Percentiles rank a stretch among this genome's conserved stretches.
These are phyloP conservation scores for Didymella lethalis DNA, from an alignment of 2,329 filamentous ascomycete species.

Conservation along the genomic window DNA sequence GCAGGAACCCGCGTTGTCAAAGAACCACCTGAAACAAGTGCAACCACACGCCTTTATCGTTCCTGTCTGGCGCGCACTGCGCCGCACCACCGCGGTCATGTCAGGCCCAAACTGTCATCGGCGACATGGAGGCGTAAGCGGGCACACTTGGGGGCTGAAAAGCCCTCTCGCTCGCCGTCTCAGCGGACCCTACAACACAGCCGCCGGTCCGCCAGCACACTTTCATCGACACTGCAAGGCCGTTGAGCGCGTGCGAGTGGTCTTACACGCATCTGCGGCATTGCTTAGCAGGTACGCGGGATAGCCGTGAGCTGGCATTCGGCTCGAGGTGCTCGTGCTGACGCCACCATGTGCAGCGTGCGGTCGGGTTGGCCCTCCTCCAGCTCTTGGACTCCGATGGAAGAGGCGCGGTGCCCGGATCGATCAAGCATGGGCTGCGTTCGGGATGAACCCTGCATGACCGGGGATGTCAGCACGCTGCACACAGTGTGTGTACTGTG, in stretches of 20 bases:
- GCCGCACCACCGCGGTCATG: not conserved
- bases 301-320: not conserved
- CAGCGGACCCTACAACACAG: not conserved
- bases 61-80: not conserved
- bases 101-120: constrained; percentile 14
- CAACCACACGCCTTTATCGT: constrained; percentile 9
- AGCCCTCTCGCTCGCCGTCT: constrained; percentile 3
- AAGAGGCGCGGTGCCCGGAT: not conserved
- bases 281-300: not conserved
- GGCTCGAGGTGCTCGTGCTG: constrained; percentile 4
- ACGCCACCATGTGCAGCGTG: too few species aligned
- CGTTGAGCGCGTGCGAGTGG: constrained; percentile 11
- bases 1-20: not conserved
- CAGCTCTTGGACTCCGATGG: not conserved
- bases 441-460: constrained; percentile 6
- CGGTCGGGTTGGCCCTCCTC: not conserved
- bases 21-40: constrained; percentile 9
- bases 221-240: not conserved
- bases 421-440: constrained; percentile 1
- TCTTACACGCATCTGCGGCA: constrained; percentile 8
- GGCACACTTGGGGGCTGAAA: constrained; percentile 2
- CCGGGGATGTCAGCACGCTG: constrained; percentile 11
- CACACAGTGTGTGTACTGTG: not conserved
- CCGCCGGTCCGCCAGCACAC: too few species aligned
- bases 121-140: constrained; percentile 16